These are phyloP conservation scores for Nitzschia putrida DNA, from an alignment of 108 stramenopile genomes.

Conservation along the genomic window DNA sequence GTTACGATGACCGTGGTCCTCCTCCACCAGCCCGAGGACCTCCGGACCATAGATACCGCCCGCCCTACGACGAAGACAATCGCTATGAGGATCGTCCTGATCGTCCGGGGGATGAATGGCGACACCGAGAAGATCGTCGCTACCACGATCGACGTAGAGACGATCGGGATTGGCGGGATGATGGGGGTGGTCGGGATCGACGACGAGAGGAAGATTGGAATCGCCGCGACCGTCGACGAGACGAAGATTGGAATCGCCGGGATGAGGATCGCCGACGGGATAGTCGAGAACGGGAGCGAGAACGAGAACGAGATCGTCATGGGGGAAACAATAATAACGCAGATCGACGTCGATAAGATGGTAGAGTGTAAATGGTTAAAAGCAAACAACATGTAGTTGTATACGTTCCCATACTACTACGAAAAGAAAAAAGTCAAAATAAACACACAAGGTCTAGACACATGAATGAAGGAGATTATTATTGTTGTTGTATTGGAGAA, in stretches of 20 bases:
- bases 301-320: not conserved
- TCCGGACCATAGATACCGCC: not conserved
- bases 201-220: not conserved
- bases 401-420: too few species aligned
- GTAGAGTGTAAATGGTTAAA: too few species aligned
- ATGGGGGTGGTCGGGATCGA: not conserved
- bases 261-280: conserved; percentile 1
- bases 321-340: not conserved
- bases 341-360: too few species aligned
- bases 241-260: not conserved
- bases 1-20: not conserved
- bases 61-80: not conserved
- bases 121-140: not conserved
- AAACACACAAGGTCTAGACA: too few species aligned
- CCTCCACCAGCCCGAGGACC: not conserved
- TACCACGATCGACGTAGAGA: not conserved
- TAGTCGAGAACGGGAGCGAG: not conserved
- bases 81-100: not conserved
- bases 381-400: too few species aligned
- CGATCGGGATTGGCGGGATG: not conserved
- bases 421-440: too few species aligned
- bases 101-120: not conserved
- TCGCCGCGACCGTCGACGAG: not conserved
- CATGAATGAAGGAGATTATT: too few species aligned
- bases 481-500: too few species aligned